These are phyloP conservation scores for Vachellia collinsii DNA, from an alignment of 306 rosid species.

Conservation along the genomic window DNA sequence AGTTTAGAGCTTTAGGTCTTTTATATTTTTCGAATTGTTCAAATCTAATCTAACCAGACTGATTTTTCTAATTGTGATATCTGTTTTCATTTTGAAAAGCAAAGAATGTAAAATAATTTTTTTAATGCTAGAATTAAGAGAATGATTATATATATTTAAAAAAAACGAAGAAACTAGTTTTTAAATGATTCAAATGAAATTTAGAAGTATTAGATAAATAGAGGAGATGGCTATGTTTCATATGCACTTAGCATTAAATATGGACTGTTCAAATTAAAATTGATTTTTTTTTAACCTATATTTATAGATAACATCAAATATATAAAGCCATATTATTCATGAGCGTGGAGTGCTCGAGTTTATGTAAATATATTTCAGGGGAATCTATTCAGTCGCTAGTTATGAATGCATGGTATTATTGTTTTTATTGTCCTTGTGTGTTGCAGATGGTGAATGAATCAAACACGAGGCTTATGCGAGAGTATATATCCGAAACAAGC, in stretches of 20 bases:
- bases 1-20: too few species aligned
- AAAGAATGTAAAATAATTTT: neutral
- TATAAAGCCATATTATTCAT: too few species aligned
- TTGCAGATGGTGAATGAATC: constrained; percentile 75
- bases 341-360: too few species aligned
- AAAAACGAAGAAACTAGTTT: neutral
- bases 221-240: neutral
- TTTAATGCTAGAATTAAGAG: neutral
- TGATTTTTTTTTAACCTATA: too few species aligned
- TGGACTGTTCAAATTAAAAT: neutral
- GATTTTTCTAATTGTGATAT: neutral
- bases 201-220: neutral
- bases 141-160: neutral
- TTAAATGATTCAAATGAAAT: neutral
- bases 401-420: constrained; percentile 8
- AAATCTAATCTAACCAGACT: neutral
- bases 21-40: neutral
- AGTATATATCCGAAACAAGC: constrained; percentile 74
- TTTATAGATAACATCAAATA: too few species aligned
- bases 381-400: constrained; percentile 7
- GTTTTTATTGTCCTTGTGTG: constrained; percentile 2
- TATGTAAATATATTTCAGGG: neutral
- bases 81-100: neutral
- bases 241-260: neutral
- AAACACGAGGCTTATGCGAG: constrained; percentile 82